Evolutionary conservation across 2,329 filamentous ascomycete genomes (phyloP).

Genomic region (Cladophialophora yegresii): DNA sequence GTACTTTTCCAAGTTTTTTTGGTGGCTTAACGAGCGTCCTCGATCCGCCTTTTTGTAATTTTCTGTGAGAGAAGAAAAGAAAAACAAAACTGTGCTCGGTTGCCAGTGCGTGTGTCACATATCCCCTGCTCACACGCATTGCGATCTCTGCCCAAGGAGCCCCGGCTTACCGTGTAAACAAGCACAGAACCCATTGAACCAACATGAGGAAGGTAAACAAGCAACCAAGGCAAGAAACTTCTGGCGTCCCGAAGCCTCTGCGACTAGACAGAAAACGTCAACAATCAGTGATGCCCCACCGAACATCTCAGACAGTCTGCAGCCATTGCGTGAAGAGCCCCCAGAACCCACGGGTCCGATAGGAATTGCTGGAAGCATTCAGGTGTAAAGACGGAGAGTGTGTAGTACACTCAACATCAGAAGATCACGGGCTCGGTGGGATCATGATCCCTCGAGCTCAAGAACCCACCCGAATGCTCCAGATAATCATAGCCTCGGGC

Average conservation of each 20-base stretch:
- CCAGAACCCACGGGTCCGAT: constrained; percentile 1
- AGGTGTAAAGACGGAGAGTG: not conserved
- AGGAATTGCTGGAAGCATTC: not conserved
- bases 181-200: not conserved
- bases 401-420: not conserved
- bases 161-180: not conserved
- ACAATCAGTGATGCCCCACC: constrained; percentile 30
- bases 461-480: constrained; percentile 18
- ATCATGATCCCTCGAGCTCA: constrained; percentile 5
- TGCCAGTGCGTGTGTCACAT: constrained; percentile 10
- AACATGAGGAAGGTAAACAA: constrained; percentile 4
- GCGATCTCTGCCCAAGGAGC: not conserved
- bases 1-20: constrained; percentile 27
- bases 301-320: constrained; percentile 22
- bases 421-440: not conserved
- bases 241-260: constrained; percentile 24
- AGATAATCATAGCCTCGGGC: constrained; percentile 23
- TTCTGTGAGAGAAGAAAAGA: constrained; percentile 11
- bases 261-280: constrained; percentile 21
- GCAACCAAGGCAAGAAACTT: constrained; percentile 14
- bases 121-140: constrained; percentile 20
- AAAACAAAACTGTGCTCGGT: constrained; percentile 15
- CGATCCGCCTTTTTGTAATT: constrained; percentile 21
- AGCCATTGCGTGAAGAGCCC: constrained; percentile 8
- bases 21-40: constrained; percentile 19